Base-by-base conservation (phyloP, 2,329 filamentous ascomycete species). In the Scedosporium apiospermum region DNA sequence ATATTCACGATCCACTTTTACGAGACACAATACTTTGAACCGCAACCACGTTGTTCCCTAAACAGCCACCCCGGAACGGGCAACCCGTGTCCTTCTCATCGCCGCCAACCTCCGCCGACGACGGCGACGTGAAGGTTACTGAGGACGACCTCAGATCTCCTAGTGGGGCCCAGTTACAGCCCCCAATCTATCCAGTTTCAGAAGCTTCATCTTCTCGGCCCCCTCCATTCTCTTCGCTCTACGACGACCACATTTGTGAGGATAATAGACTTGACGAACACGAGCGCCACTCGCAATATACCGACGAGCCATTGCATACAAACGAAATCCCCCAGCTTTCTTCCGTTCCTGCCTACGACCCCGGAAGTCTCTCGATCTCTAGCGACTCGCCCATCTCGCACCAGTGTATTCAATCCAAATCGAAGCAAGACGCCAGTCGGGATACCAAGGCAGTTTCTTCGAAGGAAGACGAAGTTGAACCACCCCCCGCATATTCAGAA, bases 401-500 rank as follows among this genome's bases (percentile, higher is more conserved):
- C 18, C 18, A 12, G 21, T 14, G 23, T 26, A 5, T 23, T 55
- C 18, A 55, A 6, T 16, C 51, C 6, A 23, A 55, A 14, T 55
- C 51, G 51, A 55, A 55, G 23, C 51, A 55, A 14, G 51, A 55
- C 21, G 18, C 7, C 12, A 6, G 18, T 55, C 51, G 51, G 6
- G 18, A 27, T 23, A 14, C 3, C 21, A 51, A 60, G 23, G 34
- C n/a, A 14, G 10, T 51, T 61, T 84, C 87, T 44, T 87, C 87
- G 64, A 86, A 85, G 69, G 85, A 83, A 73, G 84, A 88, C 73
- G 93, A 98, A 77, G 84, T 86, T 76, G 95, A 98, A 79, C 93
- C 93, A 64, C 95, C 95, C 65, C 95, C 95, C 64, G 93, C 95
- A 63, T 99, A 99, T 76, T 92, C 90, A 68, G 93, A 98, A 85